A percentile compares a stretch with the other conserved stretches of the same genome.
phyloP scores from a whole-genome alignment of 352 stramenopile genomes.

The Elongisporangium prolatum region DNA sequence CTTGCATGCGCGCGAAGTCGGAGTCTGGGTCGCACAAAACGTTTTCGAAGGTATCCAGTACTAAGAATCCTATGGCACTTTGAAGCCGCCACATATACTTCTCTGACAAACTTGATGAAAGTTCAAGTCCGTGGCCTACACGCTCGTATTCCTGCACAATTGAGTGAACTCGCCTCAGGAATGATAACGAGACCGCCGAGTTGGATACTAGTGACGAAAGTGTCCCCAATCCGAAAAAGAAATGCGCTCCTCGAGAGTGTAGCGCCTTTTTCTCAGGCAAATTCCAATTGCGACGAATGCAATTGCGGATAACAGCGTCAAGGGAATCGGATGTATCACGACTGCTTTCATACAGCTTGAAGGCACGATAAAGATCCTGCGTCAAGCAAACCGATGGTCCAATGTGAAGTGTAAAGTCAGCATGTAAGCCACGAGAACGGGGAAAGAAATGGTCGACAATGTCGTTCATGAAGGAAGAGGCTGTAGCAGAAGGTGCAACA shows the following conservation, averaged over 20 bases:
- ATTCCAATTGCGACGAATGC: slow-evolving; percentile 36
- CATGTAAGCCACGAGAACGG: slow-evolving; percentile 13
- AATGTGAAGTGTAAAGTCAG: slow-evolving; percentile 32
- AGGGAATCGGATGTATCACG: neutral
- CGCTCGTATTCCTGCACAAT: slow-evolving; percentile 42
- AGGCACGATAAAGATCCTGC: slow-evolving; percentile 24
- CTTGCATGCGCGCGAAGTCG: slow-evolving; percentile 22
- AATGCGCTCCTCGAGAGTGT: slow-evolving; percentile 30
- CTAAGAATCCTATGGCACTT: slow-evolving; percentile 19
- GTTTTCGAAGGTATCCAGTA: slow-evolving; percentile 38
- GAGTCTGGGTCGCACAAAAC: slow-evolving; percentile 7
- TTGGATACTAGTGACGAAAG: slow-evolving; percentile 23
- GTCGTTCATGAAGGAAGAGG: slow-evolving; percentile 22
- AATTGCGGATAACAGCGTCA: slow-evolving; percentile 23
- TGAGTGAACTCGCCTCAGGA: slow-evolving; percentile 19
- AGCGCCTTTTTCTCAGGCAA: slow-evolving; percentile 25
- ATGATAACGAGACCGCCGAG: slow-evolving; percentile 21
- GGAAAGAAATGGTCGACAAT: slow-evolving; percentile 23
- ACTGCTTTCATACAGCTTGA: slow-evolving; percentile 6
- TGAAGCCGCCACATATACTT: slow-evolving; percentile 23
- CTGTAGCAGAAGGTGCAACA: neutral
- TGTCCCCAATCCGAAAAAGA: slow-evolving; percentile 39
- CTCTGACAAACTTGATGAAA: slow-evolving; percentile 9
- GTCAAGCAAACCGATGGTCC: slow-evolving; percentile 22
- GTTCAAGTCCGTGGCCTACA: slow-evolving; percentile 14